Base-by-base conservation (phyloP, 768 basidiomycete genomes). In the Rhizopogon vulgaris region DNA sequence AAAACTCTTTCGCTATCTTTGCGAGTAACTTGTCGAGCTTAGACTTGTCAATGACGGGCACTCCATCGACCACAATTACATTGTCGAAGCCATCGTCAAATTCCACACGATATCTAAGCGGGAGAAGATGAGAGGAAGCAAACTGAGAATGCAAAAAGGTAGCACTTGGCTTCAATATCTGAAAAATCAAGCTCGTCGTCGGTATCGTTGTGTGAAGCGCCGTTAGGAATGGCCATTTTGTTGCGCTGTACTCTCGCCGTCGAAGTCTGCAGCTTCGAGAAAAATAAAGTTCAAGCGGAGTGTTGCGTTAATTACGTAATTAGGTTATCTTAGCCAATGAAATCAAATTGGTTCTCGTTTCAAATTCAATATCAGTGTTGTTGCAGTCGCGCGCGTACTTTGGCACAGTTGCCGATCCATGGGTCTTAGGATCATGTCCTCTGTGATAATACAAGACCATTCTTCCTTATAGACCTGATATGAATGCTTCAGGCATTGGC, bases 41-140 rank as follows among this genome's bases (percentile, higher is more conserved):
- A 48, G 82, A 79, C 60, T 82, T 84, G 64, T 96, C 93, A 66
- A 97, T 90, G 54, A 91, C 67, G 9, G 94, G 96, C 18, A 94
- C 78, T 46, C 93, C 92, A 68, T 98, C 96, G 53, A 98, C 83
- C 48, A 98, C 87, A 49, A 99, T 70, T 52, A 91, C 82, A 64
- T 89, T 90, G 74, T 98, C 96, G 62, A 97, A 81, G 38, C 89
- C 80, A 58, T 92, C 85, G 60, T 91, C 88, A 57, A 84, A 82
- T 52, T 90, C 75, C 60, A 94, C 85, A 58, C 84, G 78, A 72
- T 93, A 95, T 75, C 94, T 96, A 41, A 51, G 24, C 39, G 42
- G 53, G 17, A n/a, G 38, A 59, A 56, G 27, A 51, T 51, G 28
- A 46, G 38, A 17, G 22, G 8, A 36, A 41, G 22, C 49, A 11